Percentiles rank a stretch among this genome's conserved stretches.
Conservation (phyloP, 2,329 filamentous ascomycete species). For the Geosmithia putterillii region DNA sequence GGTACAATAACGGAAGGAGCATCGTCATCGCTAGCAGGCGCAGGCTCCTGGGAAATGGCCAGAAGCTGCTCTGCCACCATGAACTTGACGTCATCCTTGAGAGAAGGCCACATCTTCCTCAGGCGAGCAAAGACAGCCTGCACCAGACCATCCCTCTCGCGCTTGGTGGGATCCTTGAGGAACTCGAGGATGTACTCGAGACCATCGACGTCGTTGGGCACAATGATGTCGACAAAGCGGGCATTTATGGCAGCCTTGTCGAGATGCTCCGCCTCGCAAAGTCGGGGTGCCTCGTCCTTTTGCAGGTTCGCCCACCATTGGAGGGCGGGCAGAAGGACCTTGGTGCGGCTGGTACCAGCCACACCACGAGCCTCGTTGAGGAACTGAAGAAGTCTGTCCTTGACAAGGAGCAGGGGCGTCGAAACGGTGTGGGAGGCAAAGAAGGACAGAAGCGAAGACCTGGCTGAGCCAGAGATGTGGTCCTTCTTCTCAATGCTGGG, state of each 20-base stretch:
- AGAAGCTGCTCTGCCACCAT: constrained; percentile 51
- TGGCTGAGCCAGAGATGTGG: constrained; percentile 45
- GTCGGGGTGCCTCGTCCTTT: constrained; percentile 33
- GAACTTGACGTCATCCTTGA: constrained; percentile 52
- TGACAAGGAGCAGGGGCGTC: constrained; percentile 58
- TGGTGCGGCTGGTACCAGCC: constrained; percentile 55
- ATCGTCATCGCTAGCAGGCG: constrained; percentile 14
- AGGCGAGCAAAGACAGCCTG: constrained; percentile 57
- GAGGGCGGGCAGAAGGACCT: constrained; percentile 64
- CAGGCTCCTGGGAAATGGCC: constrained; percentile 39
- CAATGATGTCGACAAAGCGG: constrained; percentile 36
- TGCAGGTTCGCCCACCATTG: constrained; percentile 52
- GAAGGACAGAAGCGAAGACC: constrained; percentile 56
- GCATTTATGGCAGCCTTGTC: constrained; percentile 28
- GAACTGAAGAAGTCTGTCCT: constrained; percentile 57
- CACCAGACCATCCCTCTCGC: constrained; percentile 38
- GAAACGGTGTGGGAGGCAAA: constrained; percentile 59
- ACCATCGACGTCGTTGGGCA: constrained; percentile 39
- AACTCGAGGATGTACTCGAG: constrained; percentile 38
- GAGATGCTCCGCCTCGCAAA: constrained; percentile 24
- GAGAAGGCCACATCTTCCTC: constrained; percentile 56
- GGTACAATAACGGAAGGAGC: constrained; percentile 21
- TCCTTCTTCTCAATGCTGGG: constrained; percentile 33
- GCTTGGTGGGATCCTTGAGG: constrained; percentile 25
- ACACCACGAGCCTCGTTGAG: constrained; percentile 64